A percentile compares a stretch with the other conserved stretches of the same genome.
phyloP scores from a whole-genome alignment of 2,329 filamentous ascomycete genomes.

The Colletotrichum simmondsii region DNA sequence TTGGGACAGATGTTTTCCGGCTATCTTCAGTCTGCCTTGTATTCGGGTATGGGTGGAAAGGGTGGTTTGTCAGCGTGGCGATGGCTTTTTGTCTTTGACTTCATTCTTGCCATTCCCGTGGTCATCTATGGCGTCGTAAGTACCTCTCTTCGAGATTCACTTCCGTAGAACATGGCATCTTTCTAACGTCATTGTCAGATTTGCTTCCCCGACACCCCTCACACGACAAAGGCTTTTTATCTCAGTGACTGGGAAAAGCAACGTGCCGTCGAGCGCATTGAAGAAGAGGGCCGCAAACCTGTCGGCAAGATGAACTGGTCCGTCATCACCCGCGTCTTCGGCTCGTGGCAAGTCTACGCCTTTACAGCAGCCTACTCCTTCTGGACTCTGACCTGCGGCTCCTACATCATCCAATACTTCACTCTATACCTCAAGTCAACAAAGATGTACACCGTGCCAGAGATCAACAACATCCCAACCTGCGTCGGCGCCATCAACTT shows the following conservation, averaged over 20 bases:
- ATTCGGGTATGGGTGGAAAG: conserved; percentile 46
- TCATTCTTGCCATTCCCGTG: conserved; percentile 49
- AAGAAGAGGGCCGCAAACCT: conserved; percentile 59
- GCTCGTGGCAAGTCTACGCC: conserved; percentile 56
- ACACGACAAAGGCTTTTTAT: conserved; percentile 53
- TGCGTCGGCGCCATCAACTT: conserved; percentile 55
- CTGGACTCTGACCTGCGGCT: conserved; percentile 51
- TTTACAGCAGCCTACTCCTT: conserved; percentile 52
- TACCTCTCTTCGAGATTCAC: background rate
- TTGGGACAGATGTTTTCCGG: conserved; percentile 53
- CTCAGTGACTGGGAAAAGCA: conserved; percentile 66
- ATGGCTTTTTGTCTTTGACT: conserved; percentile 53
- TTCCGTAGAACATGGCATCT: background rate
- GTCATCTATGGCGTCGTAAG: conserved; percentile 44
- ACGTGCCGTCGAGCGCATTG: conserved; percentile 75
- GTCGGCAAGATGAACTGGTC: conserved; percentile 48
- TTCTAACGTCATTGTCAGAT: background rate
- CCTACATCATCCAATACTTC: conserved; percentile 54
- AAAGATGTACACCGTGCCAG: conserved; percentile 45
- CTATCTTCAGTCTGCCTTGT: conserved; percentile 47
- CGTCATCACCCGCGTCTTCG: conserved; percentile 50
- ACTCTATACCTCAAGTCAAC: conserved; percentile 51
- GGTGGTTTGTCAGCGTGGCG: conserved; percentile 47
- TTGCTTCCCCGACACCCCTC: conserved; percentile 55
- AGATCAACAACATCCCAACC: conserved; percentile 59